Evolutionary conservation across 257 asterid species (phyloP), one percentile per base, ranked within the genome.

Genomic region (Ehretia macrophylla): DNA sequence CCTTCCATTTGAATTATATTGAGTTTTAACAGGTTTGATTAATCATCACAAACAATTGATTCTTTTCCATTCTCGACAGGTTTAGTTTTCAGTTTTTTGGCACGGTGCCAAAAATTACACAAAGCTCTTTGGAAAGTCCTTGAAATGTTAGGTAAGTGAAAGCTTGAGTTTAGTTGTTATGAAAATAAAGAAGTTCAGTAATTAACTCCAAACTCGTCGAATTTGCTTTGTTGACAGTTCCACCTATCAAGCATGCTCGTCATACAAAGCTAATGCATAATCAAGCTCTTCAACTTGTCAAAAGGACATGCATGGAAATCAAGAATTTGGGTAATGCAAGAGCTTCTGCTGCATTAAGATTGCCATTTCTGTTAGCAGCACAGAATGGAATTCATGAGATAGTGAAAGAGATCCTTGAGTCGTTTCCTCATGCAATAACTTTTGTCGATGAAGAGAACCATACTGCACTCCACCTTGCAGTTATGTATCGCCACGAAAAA

Each of bases 361-460:
- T n/a, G 57, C 17, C 27, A 23, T 63, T 68, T 55, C 22, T 14
- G 11, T 63, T 66, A 27, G 71, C 74, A 39, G 56, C 39, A 17
- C 55, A 38, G 32, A 52, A 52, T 52, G 78, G 78, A 17, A 56
- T 53, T 56, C 37, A 63, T n/a, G 74, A 73, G 69, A 63, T 73
- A 45, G 56, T 68, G 11, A 66, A 59, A 58, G 70, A 63, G 44
- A 59, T 68, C 12, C 38, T 73, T 58, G 50, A 60, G 51, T 60
- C 56, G 21, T 73, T 67, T 68, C 78, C 78, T 14, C 46, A 69
- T 64, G 78, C 78, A 53, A 63, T 73, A 45, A 63, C 66, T 63
- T 63, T 66, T 27, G 56, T 63, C 51, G 70, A 72, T 55, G 54
- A 38, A 49, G 70, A 72, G 19, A 32, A 55, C 23, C 78, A 58